phyloP scores from a whole-genome alignment of 1,284 basidiomycete species.

The Trichosporon asahii region DNA sequence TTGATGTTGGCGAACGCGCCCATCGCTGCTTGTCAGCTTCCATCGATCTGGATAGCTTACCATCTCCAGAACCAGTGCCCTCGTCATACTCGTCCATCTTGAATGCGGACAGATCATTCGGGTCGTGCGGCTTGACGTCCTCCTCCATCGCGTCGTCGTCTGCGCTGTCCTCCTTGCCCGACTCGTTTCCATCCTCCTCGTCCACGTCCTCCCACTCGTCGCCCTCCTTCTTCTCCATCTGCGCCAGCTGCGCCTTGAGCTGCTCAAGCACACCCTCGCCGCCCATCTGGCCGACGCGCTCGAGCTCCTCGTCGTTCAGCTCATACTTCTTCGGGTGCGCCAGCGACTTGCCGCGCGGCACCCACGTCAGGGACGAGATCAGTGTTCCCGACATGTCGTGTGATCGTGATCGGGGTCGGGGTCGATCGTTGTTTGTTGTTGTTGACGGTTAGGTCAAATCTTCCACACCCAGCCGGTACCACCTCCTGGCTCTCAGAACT shows the following conservation, averaged over 20 bases:
- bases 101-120: constrained; percentile 83
- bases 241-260: constrained; percentile 70
- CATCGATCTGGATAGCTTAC: constrained; percentile 49
- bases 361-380: constrained; percentile 64
- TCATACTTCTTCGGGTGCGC: constrained; percentile 82
- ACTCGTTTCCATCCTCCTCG: constrained; percentile 27
- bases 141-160: constrained; percentile 29
- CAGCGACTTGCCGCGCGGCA: constrained; percentile 73
- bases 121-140: constrained; percentile 52
- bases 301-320: constrained; percentile 85
- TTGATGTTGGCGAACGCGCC: constrained; percentile 97
- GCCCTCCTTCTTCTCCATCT: constrained; percentile 62
- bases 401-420: background rate
- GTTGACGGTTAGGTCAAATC: background rate
- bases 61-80: constrained; percentile 62
- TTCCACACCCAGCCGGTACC: background rate
- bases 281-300: constrained; percentile 83
- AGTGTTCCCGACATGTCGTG: constrained; percentile 51
- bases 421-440: background rate
- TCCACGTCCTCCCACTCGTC: constrained; percentile 44
- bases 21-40: constrained; percentile 56
- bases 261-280: constrained; percentile 77
- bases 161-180: constrained; percentile 51
- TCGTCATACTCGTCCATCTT: constrained; percentile 92
- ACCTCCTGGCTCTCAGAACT: background rate